Conservation (phyloP, 805 yeast genomes). For the Starmerella apis region DNA sequence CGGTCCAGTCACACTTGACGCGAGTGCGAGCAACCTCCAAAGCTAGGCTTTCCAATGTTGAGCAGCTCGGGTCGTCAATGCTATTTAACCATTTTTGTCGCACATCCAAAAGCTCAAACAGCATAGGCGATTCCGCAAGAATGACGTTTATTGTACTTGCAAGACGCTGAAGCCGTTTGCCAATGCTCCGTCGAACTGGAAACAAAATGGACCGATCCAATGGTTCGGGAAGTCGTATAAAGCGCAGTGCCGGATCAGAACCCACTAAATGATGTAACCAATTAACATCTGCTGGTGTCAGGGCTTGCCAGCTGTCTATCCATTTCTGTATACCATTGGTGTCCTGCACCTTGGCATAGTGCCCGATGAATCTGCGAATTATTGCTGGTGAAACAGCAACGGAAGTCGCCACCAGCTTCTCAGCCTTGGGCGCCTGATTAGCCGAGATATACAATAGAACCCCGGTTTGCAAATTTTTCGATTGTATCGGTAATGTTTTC, state of each 20-base stretch:
- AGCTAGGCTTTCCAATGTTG: conserved; percentile 6
- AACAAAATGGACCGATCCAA: not conserved
- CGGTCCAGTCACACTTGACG: conserved; percentile 7
- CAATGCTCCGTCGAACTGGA: not conserved
- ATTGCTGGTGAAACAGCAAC: conserved; percentile 4
- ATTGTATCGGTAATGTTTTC: not conserved
- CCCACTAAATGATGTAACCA: conserved; percentile 17
- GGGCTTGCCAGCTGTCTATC: conserved; percentile 19
- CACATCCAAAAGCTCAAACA: conserved; percentile 7
- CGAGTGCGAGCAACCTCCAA: not conserved
- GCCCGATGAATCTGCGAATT: conserved; percentile 8
- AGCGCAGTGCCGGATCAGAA: not conserved
- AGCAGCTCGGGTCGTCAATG: conserved; percentile 7
- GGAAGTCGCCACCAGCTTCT: not conserved
- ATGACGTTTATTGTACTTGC: conserved; percentile 10
- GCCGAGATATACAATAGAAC: conserved; percentile 13
- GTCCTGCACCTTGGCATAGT: not conserved
- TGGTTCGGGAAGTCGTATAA: conserved; percentile 6
- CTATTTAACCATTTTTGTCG: conserved; percentile 9
- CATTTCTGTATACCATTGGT: conserved; percentile 8
- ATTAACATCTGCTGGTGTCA: conserved; percentile 15
- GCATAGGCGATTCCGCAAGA: conserved; percentile 3
- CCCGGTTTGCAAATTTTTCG: not conserved
- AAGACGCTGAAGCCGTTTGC: conserved; percentile 9
- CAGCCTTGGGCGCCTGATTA: conserved; percentile 13